These are phyloP conservation scores for Xylaria multiplex DNA, from an alignment of 2,329 filamentous ascomycete species.

Conservation along the genomic window DNA sequence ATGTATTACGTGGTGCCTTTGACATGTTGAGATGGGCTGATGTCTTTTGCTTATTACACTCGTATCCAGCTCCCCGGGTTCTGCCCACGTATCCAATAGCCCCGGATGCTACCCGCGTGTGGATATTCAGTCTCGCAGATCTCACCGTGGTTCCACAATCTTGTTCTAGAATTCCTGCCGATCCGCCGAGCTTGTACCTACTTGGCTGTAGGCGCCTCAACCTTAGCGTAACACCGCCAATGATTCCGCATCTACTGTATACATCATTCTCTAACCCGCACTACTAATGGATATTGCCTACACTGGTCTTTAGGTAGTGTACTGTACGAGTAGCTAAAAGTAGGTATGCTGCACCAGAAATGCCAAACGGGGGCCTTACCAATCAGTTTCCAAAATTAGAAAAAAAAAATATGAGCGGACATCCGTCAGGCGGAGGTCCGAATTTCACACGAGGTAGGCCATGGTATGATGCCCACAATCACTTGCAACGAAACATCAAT, in stretches of 20 bases:
- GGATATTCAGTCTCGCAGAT: not conserved
- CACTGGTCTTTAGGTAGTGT: too few relatives aligned
- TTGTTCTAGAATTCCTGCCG: slow-evolving; percentile 1
- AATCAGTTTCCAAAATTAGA: not conserved
- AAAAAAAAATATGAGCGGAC: slow-evolving; percentile 16
- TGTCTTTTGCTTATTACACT: too few relatives aligned
- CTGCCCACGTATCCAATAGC: too few relatives aligned
- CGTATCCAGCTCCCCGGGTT: slow-evolving; percentile 6
- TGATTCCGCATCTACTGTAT: not conserved
- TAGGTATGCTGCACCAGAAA: not conserved
- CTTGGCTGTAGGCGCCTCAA: too few relatives aligned
- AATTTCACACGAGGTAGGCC: not conserved
- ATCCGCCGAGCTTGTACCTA: not conserved
- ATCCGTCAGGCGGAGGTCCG: slow-evolving; percentile 22
- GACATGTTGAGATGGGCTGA: too few relatives aligned
- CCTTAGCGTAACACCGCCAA: not conserved
- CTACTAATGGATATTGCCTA: not conserved
- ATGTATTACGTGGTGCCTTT: too few relatives aligned
- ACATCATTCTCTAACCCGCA: not conserved
- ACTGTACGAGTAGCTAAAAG: not conserved
- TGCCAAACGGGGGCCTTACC: not conserved
- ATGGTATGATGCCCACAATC: not conserved
- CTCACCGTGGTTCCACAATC: slow-evolving; percentile 3
- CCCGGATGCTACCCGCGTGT: too few relatives aligned
- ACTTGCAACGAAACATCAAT: not conserved